These are phyloP conservation scores for Pseudogymnoascus sp. DNA, from an alignment of 2,329 filamentous ascomycete genomes.

Conservation along the genomic window DNA sequence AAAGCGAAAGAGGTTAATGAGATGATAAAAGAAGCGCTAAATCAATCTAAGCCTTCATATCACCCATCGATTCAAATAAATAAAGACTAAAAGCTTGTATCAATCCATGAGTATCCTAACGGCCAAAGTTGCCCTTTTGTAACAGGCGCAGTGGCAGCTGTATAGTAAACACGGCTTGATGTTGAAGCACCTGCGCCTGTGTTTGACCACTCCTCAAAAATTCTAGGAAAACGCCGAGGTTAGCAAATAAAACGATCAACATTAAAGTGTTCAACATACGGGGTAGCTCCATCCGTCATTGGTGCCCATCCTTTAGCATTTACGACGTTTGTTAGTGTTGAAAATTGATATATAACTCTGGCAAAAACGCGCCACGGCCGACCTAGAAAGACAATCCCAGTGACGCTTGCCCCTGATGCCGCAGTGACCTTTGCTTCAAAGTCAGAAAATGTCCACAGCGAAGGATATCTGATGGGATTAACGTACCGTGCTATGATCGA, in stretches of 20 bases:
- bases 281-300: constrained; percentile 15
- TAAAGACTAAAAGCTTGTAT: background rate
- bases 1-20: background rate
- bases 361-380: constrained; percentile 44
- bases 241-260: background rate
- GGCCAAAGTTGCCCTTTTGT: constrained; percentile 9
- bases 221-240: background rate
- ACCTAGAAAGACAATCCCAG: constrained; percentile 41
- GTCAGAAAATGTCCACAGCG: constrained; percentile 14
- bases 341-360: constrained; percentile 44
- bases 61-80: background rate
- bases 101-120: constrained; percentile 10
- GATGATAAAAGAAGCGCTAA: background rate
- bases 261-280: constrained; percentile 11
- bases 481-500: constrained; percentile 42
- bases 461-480: background rate
- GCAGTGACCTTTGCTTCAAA: constrained; percentile 13
- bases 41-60: background rate
- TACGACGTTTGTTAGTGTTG: constrained; percentile 39
- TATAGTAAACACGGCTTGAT: constrained; percentile 9
- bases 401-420: constrained; percentile 13
- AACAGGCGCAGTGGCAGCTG: constrained; percentile 11
- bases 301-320: constrained; percentile 41
- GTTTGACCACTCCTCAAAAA: constrained; percentile 13
- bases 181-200: constrained; percentile 11